Base-by-base conservation (phyloP, 2,329 filamentous ascomycete genomes). In the Neopestalotiopsis clavispora region DNA sequence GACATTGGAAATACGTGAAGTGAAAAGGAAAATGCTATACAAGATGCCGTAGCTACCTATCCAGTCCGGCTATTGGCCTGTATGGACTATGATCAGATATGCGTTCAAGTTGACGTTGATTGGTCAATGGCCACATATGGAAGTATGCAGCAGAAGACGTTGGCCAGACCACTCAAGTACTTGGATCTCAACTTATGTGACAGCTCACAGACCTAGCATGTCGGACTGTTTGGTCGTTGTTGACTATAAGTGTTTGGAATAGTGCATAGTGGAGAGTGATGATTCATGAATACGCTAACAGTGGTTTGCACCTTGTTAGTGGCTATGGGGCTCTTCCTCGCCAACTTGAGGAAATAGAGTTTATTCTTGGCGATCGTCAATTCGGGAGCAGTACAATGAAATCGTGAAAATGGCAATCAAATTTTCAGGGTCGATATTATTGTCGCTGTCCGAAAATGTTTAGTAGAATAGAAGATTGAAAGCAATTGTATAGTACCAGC, bases 1-100 rank as follows among this genome's bases (percentile, higher is more conserved):
- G 84, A 84, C 81, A 85, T 84, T 28, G 34, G 20, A 12, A 20
- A 10, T 14, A 23, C 7, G 20, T 56, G 28, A 65, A 20, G 30
- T 13, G 38, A 23, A 5, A 2, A 30, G 14, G 5, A 59, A 13
- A 17, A 20, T 61, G 58, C 13, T 45, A 12, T 14, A 62, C 23
- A 14, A 28, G 20, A 32, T 28, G 45, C 12, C 9, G n/a, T n/a
- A n/a, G n/a, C n/a, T n/a, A n/a, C n/a, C n/a, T n/a, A n/a, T n/a
- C n/a, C n/a, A n/a, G n/a, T n/a, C n/a, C n/a, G n/a, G n/a, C n/a
- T n/a, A n/a, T n/a, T n/a, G n/a, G n/a, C n/a, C 62, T 65, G 62
- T 14, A 6, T 65, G 62, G 38, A 38, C 34, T 38, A 38, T 38
- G 10, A 38, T 10, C 6, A 38, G 34, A n/a, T n/a, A n/a, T n/a